Evolutionary conservation across 179 eudicot genomes (phyloP), one percentile per base, ranked within the genome.

Genomic region (Carnegiea gigantea): DNA sequence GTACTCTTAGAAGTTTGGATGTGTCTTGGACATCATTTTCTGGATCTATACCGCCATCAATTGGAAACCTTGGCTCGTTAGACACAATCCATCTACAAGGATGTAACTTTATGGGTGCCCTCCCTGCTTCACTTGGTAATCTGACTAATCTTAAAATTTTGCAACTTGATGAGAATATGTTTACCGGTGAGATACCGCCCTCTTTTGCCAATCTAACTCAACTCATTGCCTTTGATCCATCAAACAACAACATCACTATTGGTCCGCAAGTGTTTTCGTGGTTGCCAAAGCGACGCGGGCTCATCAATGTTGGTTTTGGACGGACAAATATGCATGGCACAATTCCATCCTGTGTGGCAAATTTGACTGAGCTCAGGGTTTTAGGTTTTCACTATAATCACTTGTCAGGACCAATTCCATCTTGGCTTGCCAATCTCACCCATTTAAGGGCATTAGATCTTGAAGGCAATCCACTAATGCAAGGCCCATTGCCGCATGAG

Each of bases 61-160:
- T 85, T 5, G 79, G 73, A 62, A 80, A 65, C 43, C 83, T 85
- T 46, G 73, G 28, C 57, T 77, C 28, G 17, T 71, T 83, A 20
- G 64, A 54, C 57, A 11, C 6, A 59, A 57, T 85, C 4, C 20
- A 14, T 40, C 21, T 82, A 15, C 12, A 10, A 20, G 20, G 38
- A 6, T 36, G 81, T 75, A 3, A n/a, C 18, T 85, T 85, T 46
- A 71, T 80, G n/a, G 88, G 88, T 76, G 26, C 62, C 33, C 76
- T 83, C 44, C 88, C 85, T 21, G 15, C 81, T 64, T 77, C 85
- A 8, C 70, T 85, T 9, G 83, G 81, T 33, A 82, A 85, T 23
- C 51, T 85, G 53, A 73, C 83, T 14, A 59, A 28, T 5, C 82
- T 82, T 28, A 18, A 24, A 9, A 12, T 7, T 65, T 77, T 84